These are phyloP conservation scores for Claviceps paspali DNA, from an alignment of 2,329 filamentous ascomycete species.

Conservation along the genomic window DNA sequence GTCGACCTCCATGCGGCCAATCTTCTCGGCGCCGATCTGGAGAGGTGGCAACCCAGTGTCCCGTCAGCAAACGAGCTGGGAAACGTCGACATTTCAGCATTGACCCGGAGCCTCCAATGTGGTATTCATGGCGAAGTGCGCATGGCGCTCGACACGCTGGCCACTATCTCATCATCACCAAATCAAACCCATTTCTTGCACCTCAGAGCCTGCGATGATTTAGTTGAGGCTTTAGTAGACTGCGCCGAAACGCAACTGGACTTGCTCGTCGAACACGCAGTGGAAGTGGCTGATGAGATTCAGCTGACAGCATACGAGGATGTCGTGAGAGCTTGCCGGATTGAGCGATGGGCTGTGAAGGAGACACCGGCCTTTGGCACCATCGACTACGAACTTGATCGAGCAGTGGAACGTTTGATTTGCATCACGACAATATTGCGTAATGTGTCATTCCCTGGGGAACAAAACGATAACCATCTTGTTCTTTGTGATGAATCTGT, in stretches of 20 bases:
- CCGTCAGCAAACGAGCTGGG: slow-evolving; percentile 67
- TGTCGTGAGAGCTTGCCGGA: slow-evolving; percentile 59
- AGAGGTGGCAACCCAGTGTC: slow-evolving; percentile 55
- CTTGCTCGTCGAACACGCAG: slow-evolving; percentile 65
- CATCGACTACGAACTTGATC: slow-evolving; percentile 65
- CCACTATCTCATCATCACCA: slow-evolving; percentile 47
- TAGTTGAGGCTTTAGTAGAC: slow-evolving; percentile 77
- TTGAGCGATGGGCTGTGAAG: slow-evolving; percentile 57
- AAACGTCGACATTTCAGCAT: slow-evolving; percentile 74
- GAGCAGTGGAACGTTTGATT: slow-evolving; percentile 72
- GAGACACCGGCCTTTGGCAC: slow-evolving; percentile 62
- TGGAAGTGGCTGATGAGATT: slow-evolving; percentile 76
- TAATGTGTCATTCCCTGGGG: slow-evolving; percentile 72
- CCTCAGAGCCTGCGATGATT: slow-evolving; percentile 65
- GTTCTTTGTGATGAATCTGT: slow-evolving; percentile 62
- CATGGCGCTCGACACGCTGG: slow-evolving; percentile 71
- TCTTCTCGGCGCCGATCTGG: slow-evolving; percentile 50
- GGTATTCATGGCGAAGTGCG: slow-evolving; percentile 84
- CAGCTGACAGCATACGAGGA: slow-evolving; percentile 78
- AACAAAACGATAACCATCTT: slow-evolving; percentile 48
- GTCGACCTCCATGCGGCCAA: slow-evolving; percentile 51
- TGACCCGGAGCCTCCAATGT: slow-evolving; percentile 80
- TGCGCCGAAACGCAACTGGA: slow-evolving; percentile 84
- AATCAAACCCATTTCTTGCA: slow-evolving; percentile 49
- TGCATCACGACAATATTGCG: slow-evolving; percentile 85